Evolutionary conservation across 108 stramenopile genomes (phyloP), one percentile per base, ranked within the genome.

Genomic region (Stephanodiscus triporus): DNA sequence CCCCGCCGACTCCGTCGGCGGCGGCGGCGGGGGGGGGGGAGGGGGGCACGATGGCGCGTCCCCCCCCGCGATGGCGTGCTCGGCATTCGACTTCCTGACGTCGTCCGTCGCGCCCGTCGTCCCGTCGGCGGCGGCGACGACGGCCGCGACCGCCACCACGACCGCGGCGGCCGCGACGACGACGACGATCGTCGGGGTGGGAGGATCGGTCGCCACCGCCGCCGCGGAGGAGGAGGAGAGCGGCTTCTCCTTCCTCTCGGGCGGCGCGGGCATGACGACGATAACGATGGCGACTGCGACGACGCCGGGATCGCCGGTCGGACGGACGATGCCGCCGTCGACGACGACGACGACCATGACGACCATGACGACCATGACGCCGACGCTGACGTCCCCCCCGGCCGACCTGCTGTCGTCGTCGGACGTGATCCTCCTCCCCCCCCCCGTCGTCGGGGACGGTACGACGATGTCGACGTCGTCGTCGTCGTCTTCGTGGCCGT

Each of bases 31-130:
- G 67, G 32, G 71, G 59, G n/a, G n/a, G n/a, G n/a, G n/a, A n/a
- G n/a, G n/a, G n/a, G n/a, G n/a, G n/a, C n/a, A n/a, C n/a, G n/a
- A n/a, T n/a, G n/a, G n/a, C n/a, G n/a, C n/a, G n/a, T n/a, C n/a
- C n/a, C n/a, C n/a, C n/a, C 13, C 36, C 72, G 48, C 37, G 73
- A 11, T 40, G 72, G 54, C 27, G n/a, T 56, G 72, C 8, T 82
- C 86, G 5, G 85, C 69, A 62, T 87, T 87, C 66, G 80, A 63
- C 34, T 84, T 87, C 37, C 32, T 75, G 49, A 70, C 79, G 0
- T n/a, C 38, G 38, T 42, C 23, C 38, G 48, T 53, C 22, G 63
- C 34, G 23, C 29, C 27, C 17, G 32, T 3, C 29, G 19, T 11
- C 42, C 55, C 30, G 54, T 27, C 24, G 51, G 26, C 16, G 23